Evolutionary conservation across 2,329 filamentous ascomycete species (phyloP).

Genomic region (Pseudogymnoascus sp.): DNA sequence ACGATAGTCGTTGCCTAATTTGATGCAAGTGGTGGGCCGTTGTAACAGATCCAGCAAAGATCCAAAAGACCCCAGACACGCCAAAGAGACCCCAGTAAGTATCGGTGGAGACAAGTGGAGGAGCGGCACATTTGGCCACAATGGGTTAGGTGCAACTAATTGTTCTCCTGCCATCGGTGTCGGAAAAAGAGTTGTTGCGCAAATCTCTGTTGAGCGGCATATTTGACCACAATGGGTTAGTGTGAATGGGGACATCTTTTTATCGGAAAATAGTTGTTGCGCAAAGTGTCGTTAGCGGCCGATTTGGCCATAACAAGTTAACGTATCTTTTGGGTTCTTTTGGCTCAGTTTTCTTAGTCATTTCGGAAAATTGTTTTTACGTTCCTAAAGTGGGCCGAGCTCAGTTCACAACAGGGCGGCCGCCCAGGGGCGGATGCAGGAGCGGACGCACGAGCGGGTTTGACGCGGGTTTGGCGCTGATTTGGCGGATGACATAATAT

Average conservation of each 20-base stretch:
- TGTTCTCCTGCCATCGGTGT: too few relatives aligned
- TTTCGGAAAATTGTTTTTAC: neutral
- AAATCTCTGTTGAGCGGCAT: neutral
- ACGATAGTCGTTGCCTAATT: neutral
- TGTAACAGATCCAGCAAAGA: neutral
- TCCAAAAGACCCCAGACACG: neutral
- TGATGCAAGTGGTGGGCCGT: neutral
- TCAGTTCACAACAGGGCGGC: neutral
- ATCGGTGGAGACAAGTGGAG: neutral
- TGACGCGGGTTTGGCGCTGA: too few relatives aligned
- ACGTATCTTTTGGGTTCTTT: neutral
- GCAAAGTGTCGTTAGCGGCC: neutral
- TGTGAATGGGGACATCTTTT: neutral
- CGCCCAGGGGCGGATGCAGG: neutral
- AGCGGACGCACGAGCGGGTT: constrained; percentile 1
- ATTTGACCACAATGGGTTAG: neutral
- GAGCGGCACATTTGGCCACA: neutral
- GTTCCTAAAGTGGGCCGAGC: neutral
- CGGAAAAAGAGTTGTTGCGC: too few relatives aligned
- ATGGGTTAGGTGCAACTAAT: neutral
- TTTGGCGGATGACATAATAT: neutral
- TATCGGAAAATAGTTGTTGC: neutral
- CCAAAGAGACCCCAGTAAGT: neutral
- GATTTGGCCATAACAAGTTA: neutral
- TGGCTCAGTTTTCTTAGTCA: neutral